A percentile compares a stretch with the other conserved stretches of the same genome.
Conservation (phyloP, 139 green algal genomes). For the Closterium sp. region DNA sequence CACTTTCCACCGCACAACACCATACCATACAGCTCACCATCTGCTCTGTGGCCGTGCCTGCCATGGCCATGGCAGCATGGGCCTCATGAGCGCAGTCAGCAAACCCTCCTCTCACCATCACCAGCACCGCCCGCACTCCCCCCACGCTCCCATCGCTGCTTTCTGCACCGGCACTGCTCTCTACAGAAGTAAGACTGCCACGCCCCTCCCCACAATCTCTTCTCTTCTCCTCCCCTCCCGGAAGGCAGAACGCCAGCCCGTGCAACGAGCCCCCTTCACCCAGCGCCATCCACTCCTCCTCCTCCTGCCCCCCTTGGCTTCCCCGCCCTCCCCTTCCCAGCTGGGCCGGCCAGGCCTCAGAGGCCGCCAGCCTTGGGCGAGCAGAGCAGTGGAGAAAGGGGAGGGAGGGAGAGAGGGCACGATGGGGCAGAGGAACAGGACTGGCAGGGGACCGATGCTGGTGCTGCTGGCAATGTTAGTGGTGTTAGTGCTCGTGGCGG, state of each 20-base stretch:
- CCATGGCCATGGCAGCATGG: conserved; percentile 44
- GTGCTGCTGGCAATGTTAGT: not conserved
- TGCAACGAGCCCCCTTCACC: not conserved
- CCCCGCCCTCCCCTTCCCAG: not conserved
- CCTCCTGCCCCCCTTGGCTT: no score
- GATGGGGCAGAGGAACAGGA: conserved; percentile 32
- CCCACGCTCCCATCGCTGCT: not conserved
- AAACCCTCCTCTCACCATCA: conserved; percentile 25
- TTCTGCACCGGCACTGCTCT: not conserved
- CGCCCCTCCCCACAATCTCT: no score
- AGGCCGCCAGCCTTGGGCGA: conserved; percentile 7
- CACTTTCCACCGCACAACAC: not conserved
- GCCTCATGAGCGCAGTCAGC: conserved; percentile 29
- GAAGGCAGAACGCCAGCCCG: not conserved
- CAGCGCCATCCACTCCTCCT: not conserved
- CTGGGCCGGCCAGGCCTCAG: not conserved
- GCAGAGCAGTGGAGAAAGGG: conserved; percentile 12
- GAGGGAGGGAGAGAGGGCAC: conserved; percentile 21
- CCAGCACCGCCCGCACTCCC: conserved; percentile 18
- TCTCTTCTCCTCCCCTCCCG: not conserved
- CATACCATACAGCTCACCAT: conserved; percentile 23
- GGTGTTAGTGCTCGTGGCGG: not conserved
- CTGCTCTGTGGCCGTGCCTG: conserved; percentile 51
- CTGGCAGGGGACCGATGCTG: not conserved
- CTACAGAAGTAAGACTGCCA: not conserved